phyloP scores from a whole-genome alignment of 1,139 yeast species.

The Scheffersomyces segobiensis region DNA sequence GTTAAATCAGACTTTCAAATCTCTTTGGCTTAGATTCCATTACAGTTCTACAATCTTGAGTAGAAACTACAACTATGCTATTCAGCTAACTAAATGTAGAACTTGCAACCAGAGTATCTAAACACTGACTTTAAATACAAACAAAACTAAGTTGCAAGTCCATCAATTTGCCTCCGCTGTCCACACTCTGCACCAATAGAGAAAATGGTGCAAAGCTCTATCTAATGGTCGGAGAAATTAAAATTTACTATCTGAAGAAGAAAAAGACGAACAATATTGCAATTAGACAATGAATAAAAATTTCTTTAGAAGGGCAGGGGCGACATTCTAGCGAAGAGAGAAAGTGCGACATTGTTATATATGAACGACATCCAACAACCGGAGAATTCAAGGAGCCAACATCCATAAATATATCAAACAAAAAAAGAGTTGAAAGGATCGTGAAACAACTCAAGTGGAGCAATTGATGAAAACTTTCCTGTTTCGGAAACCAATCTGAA shows the following conservation, averaged over 20 bases:
- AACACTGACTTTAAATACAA: neutral
- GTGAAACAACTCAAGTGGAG: neutral
- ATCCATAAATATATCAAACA: neutral
- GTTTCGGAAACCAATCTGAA: no score
- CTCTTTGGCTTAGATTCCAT: neutral
- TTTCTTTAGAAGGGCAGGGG: neutral
- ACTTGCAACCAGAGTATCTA: neutral
- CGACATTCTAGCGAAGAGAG: neutral
- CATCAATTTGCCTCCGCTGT: slow-evolving; percentile 62
- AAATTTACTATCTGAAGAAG: slow-evolving; percentile 25
- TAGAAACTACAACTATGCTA: neutral
- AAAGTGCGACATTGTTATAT: neutral
- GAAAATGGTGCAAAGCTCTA: slow-evolving; percentile 55
- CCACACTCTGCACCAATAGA: slow-evolving; percentile 59
- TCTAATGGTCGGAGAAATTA: slow-evolving; percentile 50
- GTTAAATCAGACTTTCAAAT: neutral
- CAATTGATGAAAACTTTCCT: neutral
- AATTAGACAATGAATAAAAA: slow-evolving; percentile 3
- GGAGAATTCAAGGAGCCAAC: neutral
- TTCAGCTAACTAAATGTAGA: neutral
- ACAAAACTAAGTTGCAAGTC: neutral
- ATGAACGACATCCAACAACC: neutral
- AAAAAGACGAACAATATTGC: slow-evolving; percentile 6
- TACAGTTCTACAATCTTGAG: neutral
- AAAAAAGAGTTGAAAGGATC: neutral